Percentiles rank a stretch among this genome's conserved stretches.
Conservation (phyloP, 129 eudicot species). For the Glebionis coronaria region DNA sequence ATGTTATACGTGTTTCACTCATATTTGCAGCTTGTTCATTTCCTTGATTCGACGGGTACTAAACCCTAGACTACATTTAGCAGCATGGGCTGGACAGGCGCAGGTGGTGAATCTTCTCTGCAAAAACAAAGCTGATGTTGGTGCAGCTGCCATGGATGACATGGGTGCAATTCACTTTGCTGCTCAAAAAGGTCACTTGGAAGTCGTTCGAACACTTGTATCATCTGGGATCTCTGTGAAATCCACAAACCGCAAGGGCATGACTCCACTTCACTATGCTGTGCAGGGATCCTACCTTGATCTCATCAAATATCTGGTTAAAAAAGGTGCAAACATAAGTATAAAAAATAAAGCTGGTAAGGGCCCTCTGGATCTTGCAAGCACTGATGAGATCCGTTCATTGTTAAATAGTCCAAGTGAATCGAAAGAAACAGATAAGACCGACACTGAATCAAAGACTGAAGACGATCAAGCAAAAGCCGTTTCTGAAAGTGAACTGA, state of each 20-base stretch:
- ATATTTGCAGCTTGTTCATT: constrained; percentile 14
- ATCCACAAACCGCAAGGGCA: constrained; percentile 84
- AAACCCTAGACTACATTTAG: constrained; percentile 79
- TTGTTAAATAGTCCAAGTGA: constrained; percentile 41
- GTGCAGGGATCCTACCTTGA: constrained; percentile 86
- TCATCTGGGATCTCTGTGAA: constrained; percentile 72
- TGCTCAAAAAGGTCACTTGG: constrained; percentile 91
- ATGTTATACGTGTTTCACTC: not conserved
- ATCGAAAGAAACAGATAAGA: constrained; percentile 22
- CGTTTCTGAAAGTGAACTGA: constrained; percentile 15
- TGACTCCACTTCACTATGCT: constrained; percentile 95
- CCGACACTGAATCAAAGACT: constrained; percentile 31
- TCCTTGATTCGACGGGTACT: constrained; percentile 44
- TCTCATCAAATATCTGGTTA: constrained; percentile 79
- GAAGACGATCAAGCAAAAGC: constrained; percentile 27
- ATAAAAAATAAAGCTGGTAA: constrained; percentile 84
- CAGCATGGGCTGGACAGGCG: constrained; percentile 95
- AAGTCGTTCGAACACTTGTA: constrained; percentile 64
- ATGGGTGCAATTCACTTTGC: constrained; percentile 99
- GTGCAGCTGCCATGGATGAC: constrained; percentile 98
- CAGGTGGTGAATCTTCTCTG: constrained; percentile 72
- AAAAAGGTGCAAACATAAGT: constrained; percentile 62
- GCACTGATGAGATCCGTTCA: constrained; percentile 58
- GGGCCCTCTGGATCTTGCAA: constrained; percentile 73
- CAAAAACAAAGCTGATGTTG: constrained; percentile 84